These are phyloP conservation scores for Musa troglodytarum DNA, from an alignment of 176 grass and related monocot species.

Conservation along the genomic window DNA sequence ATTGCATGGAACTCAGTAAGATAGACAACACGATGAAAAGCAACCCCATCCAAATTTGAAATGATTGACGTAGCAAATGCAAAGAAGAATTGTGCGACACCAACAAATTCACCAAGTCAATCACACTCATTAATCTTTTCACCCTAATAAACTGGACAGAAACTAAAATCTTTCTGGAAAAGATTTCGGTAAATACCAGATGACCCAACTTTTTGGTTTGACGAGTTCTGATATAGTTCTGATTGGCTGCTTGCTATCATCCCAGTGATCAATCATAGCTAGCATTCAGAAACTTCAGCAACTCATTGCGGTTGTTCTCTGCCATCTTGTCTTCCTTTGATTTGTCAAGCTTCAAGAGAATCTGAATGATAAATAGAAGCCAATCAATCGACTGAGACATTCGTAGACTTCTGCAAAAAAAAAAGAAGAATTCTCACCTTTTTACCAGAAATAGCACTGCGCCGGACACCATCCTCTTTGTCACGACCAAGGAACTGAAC, in stretches of 20 bases:
- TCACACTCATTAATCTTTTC: neutral
- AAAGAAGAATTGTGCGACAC: neutral
- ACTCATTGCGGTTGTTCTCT: slow-evolving; percentile 74
- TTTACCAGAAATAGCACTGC: slow-evolving; percentile 95
- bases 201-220: neutral
- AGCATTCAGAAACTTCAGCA: slow-evolving; percentile 91
- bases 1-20: too few species aligned
- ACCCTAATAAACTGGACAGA: neutral
- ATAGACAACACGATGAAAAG: too few species aligned
- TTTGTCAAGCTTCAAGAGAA: slow-evolving; percentile 87
- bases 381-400: neutral
- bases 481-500: slow-evolving; percentile 70
- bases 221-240: neutral
- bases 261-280: slow-evolving; percentile 49
- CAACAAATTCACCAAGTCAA: neutral
- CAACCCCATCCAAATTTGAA: neutral
- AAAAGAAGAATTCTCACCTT: slow-evolving; percentile 41
- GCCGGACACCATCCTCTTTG: slow-evolving; percentile 68
- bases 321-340: slow-evolving; percentile 90
- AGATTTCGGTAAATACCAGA: neutral
- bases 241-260: too few species aligned
- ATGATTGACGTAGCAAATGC: neutral
- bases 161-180: neutral
- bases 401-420: neutral
- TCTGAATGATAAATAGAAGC: slow-evolving; percentile 31